Base-by-base conservation (phyloP, 345 rosid genomes). In the Turritis glabra region DNA sequence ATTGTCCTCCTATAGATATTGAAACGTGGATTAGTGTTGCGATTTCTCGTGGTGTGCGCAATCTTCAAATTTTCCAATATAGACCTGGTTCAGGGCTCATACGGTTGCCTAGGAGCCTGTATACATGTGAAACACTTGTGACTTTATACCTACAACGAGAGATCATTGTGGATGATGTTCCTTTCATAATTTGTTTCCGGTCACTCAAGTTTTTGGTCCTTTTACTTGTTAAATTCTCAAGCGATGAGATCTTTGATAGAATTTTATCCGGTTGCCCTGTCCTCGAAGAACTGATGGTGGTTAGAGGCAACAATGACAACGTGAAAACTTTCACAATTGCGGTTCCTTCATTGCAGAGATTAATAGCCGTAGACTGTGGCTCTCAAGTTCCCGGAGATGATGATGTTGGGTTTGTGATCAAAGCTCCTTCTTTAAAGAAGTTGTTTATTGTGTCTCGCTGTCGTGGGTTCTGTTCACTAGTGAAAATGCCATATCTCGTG, bases 181-280 rank as follows among this genome's bases (percentile, higher is more conserved):
- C 75, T 43, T 14, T 3, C 7, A 14, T 13, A 7, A 48, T 59
- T n/a, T 27, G 33, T 44, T 43, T 59, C 12, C 57, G 8, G n/a
- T 71, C 64, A 22, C 71, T 73, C 64, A 64, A 73, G 23, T 9
- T 26, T 29, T 17, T 73, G 47, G 1, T 4, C 9, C 57, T 73
- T 19, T 1, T 1, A 1, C 13, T 29, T 44, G 41, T 52, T 11
- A 29, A 30, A 9, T 29, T 46, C 26, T 19, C 56, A 30, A 21
- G 32, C 30, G 46, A 32, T 48, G 57, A 30, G 8, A 2, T 2
- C 0, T 2, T 48, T 32, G 2, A 19, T 18, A 46, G 69, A 23
- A 10, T 44, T 64, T 10, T 64, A 10, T 64, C 69, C 3, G 17
- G 19, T 48, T 65, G 70, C 30, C 27, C 57, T 21, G 56, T 48